Evolutionary conservation across 1,284 basidiomycete species (phyloP), one percentile per base, ranked within the genome.

Genomic region (Tilletia indica): DNA sequence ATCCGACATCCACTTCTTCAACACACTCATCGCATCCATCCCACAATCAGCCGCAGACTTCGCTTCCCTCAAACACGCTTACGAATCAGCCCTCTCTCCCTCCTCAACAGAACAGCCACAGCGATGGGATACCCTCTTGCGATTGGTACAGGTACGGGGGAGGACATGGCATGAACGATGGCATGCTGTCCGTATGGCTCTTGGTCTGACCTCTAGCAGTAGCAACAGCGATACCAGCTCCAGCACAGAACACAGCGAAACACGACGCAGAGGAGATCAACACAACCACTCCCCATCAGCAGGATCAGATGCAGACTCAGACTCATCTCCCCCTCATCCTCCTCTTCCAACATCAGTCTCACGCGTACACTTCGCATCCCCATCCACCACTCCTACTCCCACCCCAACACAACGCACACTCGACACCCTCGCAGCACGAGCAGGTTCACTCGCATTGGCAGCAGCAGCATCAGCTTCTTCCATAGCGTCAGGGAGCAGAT

Each of bases 71-170:
- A 83, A 83, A 54, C 34, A 68, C 4, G 80, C 77, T 16, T 83
- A 81, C 68, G 73, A 78, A 5, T 25, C 25, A 14, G 42, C 42
- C 42, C 39, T 69, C 38, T 8, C 73, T 73, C 21, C 12, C 75
- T 36, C 61, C 76, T 4, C 48, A 73, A 2, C 58, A 49, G 36
- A 68, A 72, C 5, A n/a, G 56, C 3, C 12, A 16, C 74, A 76
- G 4, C 73, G 82, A n/a, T 83, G 82, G 82, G 76, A 80, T 56
- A 75, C 76, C 51, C 72, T 82, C 38, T 76, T 83, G 38, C 75
- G 78, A 42, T 72, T 83, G 5, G 77, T 82, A 54, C 81, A 80
- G 58, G 79, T 83, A 1, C 70, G 81, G 4, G 82, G 81, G 4
- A 67, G 64, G 2, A 76, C 73, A 38, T 83, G 82, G 82, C 54